These are phyloP conservation scores for Euclidium syriacum DNA, from an alignment of 345 rosid species.

Conservation along the genomic window DNA sequence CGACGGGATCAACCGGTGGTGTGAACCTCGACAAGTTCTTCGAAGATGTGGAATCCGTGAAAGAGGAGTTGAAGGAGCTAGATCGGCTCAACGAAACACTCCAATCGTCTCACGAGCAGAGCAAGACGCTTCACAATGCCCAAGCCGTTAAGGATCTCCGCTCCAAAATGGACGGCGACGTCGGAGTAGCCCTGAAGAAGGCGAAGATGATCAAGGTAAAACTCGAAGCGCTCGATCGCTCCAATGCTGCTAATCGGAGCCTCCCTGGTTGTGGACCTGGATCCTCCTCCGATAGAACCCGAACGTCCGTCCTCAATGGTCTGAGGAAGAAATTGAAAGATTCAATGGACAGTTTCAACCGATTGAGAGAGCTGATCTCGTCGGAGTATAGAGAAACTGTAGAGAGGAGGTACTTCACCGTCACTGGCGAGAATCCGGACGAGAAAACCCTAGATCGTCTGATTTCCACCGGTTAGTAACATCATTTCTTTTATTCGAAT, in stretches of 20 bases:
- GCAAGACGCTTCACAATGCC: constrained; percentile 83
- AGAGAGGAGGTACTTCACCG: constrained; percentile 82
- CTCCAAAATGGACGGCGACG: constrained; percentile 79
- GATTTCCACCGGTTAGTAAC: constrained; percentile 73
- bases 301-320: constrained; percentile 80
- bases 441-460: constrained; percentile 67
- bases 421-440: constrained; percentile 91
- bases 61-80: constrained; percentile 71
- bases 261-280: constrained; percentile 86
- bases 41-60: constrained; percentile 73
- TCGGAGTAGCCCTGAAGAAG: constrained; percentile 62
- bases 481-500: neutral
- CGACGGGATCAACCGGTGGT: constrained; percentile 40
- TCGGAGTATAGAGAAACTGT: constrained; percentile 90
- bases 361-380: constrained; percentile 64
- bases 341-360: constrained; percentile 74
- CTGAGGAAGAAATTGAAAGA: constrained; percentile 90
- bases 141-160: constrained; percentile 72
- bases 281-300: constrained; percentile 83
- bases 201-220: constrained; percentile 78
- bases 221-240: constrained; percentile 80
- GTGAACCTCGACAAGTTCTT: constrained; percentile 83
- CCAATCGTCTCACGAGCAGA: constrained; percentile 72
- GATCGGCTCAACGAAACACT: constrained; percentile 56
- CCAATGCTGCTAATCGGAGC: constrained; percentile 75